Percentiles rank a stretch among this genome's conserved stretches.
Conservation (phyloP, 495 filamentous ascomycete species). For the Terfezia claveryi region DNA sequence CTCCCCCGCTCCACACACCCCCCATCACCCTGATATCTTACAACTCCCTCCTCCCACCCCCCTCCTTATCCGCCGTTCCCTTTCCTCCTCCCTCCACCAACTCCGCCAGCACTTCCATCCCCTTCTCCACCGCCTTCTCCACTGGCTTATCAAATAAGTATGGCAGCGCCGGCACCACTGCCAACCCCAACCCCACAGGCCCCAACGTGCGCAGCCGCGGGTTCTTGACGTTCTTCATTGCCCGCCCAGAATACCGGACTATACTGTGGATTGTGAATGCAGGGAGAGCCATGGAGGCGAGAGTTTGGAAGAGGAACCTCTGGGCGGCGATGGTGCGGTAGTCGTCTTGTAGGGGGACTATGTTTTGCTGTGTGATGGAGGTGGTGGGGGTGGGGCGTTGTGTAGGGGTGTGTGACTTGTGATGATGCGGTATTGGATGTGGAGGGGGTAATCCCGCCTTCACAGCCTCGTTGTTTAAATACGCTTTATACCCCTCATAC, state of each 20-base stretch:
- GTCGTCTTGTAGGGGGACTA: slow-evolving; percentile 66
- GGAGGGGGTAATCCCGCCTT: slow-evolving; percentile 29
- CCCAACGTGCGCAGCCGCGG: slow-evolving; percentile 53
- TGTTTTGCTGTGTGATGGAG: slow-evolving; percentile 3
- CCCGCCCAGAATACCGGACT: slow-evolving; percentile 63
- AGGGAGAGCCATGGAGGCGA: slow-evolving; percentile 84
- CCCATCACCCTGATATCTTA: not conserved
- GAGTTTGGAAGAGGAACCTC: slow-evolving; percentile 65
- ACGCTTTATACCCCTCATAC: slow-evolving; percentile 91
- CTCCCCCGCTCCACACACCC: not conserved
- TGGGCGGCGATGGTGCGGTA: slow-evolving; percentile 81
- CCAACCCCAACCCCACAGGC: slow-evolving; percentile 75
- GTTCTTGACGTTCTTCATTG: slow-evolving; percentile 62
- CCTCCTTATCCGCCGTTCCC: slow-evolving; percentile 30
- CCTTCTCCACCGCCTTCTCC: slow-evolving; percentile 72
- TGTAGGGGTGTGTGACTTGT: not conserved
- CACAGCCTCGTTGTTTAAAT: slow-evolving; percentile 47
- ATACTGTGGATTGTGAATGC: slow-evolving; percentile 89
- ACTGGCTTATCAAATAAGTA: slow-evolving; percentile 85
- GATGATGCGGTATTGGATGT: slow-evolving; percentile 6
- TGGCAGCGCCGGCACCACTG: slow-evolving; percentile 73
- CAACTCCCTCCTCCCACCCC: slow-evolving; percentile 19
- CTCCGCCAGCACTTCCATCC: slow-evolving; percentile 50
- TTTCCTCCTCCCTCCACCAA: slow-evolving; percentile 24
- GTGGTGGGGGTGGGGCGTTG: not conserved